Evolutionary conservation across 1,139 yeast species (phyloP).

Genomic region (Yamadazyma buinensis): DNA sequence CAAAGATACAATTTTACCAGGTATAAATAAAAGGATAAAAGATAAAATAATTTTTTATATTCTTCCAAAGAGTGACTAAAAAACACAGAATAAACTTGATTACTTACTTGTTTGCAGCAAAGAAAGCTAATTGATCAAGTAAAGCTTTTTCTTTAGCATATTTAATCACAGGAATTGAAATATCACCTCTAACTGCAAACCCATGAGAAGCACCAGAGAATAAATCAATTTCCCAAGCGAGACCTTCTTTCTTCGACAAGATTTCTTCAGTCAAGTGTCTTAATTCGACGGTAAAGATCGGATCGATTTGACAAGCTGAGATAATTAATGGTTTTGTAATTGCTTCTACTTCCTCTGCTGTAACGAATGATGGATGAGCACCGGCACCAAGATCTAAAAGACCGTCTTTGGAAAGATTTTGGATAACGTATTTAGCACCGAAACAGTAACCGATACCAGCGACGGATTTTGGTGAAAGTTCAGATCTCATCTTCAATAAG

Average conservation of each 20-base stretch:
- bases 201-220: slow-evolving; percentile 70
- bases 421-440: slow-evolving; percentile 70
- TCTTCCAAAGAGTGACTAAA: no score
- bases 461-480: slow-evolving; percentile 47
- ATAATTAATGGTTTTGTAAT: slow-evolving; percentile 60
- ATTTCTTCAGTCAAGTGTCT: slow-evolving; percentile 59
- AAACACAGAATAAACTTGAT: no score
- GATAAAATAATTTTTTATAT: no score
- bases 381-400: slow-evolving; percentile 58
- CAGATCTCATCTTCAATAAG: slow-evolving; percentile 38
- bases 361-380: slow-evolving; percentile 78
- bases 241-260: slow-evolving; percentile 40
- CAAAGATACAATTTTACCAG: no score
- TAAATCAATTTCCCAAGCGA: slow-evolving; percentile 55
- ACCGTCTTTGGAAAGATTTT: slow-evolving; percentile 47
- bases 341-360: slow-evolving; percentile 58
- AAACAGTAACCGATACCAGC: slow-evolving; percentile 77
- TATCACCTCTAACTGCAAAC: slow-evolving; percentile 73
- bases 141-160: slow-evolving; percentile 72
- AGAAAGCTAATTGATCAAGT: slow-evolving; percentile 45
- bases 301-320: slow-evolving; percentile 70
- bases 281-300: slow-evolving; percentile 56
- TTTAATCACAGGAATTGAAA: slow-evolving; percentile 45
- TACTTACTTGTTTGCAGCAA: neutral
- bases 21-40: no score